Evolutionary conservation across 257 asterid species (phyloP).

Genomic region (Forsythia suspensa): DNA sequence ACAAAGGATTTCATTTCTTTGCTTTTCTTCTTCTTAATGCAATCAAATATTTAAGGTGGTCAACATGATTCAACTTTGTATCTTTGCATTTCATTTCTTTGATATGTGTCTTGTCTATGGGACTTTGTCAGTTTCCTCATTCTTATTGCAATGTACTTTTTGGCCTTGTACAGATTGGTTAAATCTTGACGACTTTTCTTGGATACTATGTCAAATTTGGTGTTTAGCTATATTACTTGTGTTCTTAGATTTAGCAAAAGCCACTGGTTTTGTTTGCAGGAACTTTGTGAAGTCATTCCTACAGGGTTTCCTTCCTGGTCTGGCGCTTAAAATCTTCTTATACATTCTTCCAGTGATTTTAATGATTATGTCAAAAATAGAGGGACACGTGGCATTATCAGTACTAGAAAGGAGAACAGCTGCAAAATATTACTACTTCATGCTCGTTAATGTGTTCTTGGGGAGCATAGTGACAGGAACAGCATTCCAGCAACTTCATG

Average conservation of each 20-base stretch:
- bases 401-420: conserved; percentile 82
- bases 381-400: conserved; percentile 85
- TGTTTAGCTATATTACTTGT: neutral
- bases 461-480: conserved; percentile 97
- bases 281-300: conserved; percentile 73
- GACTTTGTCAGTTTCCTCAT: neutral
- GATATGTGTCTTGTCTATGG: neutral
- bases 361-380: conserved; percentile 88
- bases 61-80: neutral
- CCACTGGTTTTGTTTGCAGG: conserved; percentile 54
- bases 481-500: conserved; percentile 93
- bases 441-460: conserved; percentile 90
- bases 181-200: neutral
- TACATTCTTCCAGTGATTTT: conserved; percentile 62
- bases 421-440: conserved; percentile 90
- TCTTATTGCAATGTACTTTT: neutral
- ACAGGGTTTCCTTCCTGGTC: conserved; percentile 98
- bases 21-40: neutral
- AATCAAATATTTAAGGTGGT: neutral
- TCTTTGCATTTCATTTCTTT: neutral
- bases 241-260: conserved; percentile 11
- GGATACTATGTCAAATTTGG: neutral
- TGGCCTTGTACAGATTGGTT: neutral
- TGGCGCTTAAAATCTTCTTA: conserved; percentile 78
- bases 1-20: neutral